Evolutionary conservation across 2,329 filamentous ascomycete genomes (phyloP).

Genomic region (Gaeumannomyces sp.): DNA sequence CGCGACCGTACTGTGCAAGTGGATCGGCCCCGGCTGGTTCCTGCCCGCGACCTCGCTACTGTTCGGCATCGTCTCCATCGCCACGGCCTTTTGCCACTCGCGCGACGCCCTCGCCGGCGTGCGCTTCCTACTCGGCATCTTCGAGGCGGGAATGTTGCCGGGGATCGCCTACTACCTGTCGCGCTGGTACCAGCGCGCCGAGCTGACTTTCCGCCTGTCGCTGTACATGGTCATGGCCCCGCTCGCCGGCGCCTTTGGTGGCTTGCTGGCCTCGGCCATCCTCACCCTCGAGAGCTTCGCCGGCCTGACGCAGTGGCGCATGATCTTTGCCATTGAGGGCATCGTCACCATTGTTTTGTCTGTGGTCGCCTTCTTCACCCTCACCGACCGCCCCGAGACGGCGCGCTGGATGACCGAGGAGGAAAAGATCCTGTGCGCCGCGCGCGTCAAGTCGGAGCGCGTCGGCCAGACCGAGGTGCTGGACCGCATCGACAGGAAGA

Average conservation of each 20-base stretch:
- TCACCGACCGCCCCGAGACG: conserved; percentile 45
- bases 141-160: conserved; percentile 69
- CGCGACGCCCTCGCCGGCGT: conserved; percentile 45
- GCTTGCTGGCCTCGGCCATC: conserved; percentile 21
- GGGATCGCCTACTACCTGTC: conserved; percentile 70
- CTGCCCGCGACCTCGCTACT: conserved; percentile 55
- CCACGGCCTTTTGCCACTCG: conserved; percentile 58
- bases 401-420: conserved; percentile 49
- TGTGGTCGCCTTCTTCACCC: conserved; percentile 45
- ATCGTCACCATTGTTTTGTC: conserved; percentile 51
- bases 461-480: conserved; percentile 40
- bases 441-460: conserved; percentile 44
- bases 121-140: conserved; percentile 60
- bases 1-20: conserved; percentile 62
- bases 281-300: conserved; percentile 43
- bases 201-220: conserved; percentile 53
- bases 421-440: conserved; percentile 51
- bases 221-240: conserved; percentile 58
- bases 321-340: conserved; percentile 61
- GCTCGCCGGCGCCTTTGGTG: conserved; percentile 13
- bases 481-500: conserved; percentile 41
- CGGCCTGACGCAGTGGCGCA: conserved; percentile 52
- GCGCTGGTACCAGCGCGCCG: conserved; percentile 58
- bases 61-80: conserved; percentile 59
- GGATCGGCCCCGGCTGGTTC: conserved; percentile 66